phyloP scores from a whole-genome alignment of 2,329 filamentous ascomycete genomes.

The Trichoderma polysporum region DNA sequence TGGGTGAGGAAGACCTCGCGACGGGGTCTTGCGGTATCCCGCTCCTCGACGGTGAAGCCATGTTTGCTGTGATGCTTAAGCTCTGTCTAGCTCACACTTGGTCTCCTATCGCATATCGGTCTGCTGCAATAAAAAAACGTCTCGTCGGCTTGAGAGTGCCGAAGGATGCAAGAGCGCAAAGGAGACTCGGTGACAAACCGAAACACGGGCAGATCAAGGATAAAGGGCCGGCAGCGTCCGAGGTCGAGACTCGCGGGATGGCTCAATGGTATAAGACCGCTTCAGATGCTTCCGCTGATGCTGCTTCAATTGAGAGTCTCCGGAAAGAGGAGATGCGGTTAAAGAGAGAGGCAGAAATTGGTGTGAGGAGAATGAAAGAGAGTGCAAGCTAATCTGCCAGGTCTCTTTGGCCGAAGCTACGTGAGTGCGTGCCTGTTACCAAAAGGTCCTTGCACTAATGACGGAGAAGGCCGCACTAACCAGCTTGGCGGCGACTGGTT shows the following conservation, averaged over 20 bases:
- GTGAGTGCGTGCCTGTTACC: slow-evolving; percentile 2
- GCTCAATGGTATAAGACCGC: background rate
- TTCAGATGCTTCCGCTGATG: background rate
- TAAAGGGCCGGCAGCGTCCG: background rate
- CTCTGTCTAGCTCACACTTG: background rate
- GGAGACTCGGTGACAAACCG: slow-evolving; percentile 8
- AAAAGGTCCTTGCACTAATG: slow-evolving; percentile 18
- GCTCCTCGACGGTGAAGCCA: slow-evolving; percentile 40
- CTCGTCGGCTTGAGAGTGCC: background rate
- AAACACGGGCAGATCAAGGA: background rate
- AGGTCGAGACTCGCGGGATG: background rate
- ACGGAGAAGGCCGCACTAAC: slow-evolving; percentile 11
- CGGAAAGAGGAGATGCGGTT: background rate
- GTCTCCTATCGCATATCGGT: slow-evolving; percentile 17
- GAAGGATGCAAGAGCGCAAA: background rate
- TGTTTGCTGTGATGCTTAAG: slow-evolving; percentile 20
- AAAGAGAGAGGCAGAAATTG: background rate
- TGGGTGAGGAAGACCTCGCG: slow-evolving; percentile 47
- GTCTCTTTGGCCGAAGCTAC: background rate
- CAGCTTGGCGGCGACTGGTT: background rate
- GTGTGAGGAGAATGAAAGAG: slow-evolving; percentile 10
- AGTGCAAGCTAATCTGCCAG: background rate
- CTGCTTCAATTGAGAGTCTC: background rate
- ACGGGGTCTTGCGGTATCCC: slow-evolving; percentile 34
- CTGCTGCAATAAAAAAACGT: background rate